These are phyloP conservation scores for Cercospora zeae-maydis DNA, from an alignment of 2,329 filamentous ascomycete genomes.

Conservation along the genomic window DNA sequence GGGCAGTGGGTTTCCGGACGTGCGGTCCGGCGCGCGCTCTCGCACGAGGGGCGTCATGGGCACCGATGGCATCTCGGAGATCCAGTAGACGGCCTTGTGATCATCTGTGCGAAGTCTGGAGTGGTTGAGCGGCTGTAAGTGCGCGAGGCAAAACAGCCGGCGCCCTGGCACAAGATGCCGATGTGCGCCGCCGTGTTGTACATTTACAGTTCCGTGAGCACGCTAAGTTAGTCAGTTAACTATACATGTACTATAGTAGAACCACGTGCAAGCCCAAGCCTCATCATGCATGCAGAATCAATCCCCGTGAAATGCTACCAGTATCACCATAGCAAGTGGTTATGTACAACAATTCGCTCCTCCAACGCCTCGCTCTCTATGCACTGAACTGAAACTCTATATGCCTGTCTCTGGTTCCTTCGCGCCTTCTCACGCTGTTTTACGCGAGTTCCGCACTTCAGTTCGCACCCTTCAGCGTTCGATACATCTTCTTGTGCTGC, in stretches of 20 bases:
- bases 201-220: background rate
- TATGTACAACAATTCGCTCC: background rate
- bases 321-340: background rate
- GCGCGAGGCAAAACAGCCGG: background rate
- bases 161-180: background rate
- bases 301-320: too few relatives aligned
- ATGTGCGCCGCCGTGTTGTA: background rate
- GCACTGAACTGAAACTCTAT: background rate
- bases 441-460: background rate
- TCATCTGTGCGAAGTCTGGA: background rate
- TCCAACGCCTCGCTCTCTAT: background rate
- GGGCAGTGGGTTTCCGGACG: slow-evolving; percentile 61
- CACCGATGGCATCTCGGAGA: background rate
- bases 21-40: background rate
- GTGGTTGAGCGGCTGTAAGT: background rate
- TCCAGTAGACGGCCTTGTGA: too few relatives aligned
- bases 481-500: slow-evolving; percentile 77
- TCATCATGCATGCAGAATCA: background rate
- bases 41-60: background rate
- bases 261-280: background rate
- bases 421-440: background rate
- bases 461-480: slow-evolving; percentile 34
- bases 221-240: too few relatives aligned
- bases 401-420: background rate
- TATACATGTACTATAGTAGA: too few relatives aligned